Conservation (phyloP, 805 yeast species). For the Priceomyces haplophilus region DNA sequence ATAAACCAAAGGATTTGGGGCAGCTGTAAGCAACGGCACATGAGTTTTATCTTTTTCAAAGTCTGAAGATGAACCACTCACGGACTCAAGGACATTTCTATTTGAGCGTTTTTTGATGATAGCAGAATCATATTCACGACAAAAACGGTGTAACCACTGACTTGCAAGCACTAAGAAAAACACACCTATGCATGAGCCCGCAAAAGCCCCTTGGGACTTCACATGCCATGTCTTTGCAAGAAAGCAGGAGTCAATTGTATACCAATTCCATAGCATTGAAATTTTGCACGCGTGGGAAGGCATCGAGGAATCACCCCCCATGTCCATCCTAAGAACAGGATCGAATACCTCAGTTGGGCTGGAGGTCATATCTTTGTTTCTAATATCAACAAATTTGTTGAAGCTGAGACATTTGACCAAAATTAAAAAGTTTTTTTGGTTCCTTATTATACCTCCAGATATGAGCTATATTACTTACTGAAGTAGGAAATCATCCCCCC, state of each 20-base stretch:
- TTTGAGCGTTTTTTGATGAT: neutral
- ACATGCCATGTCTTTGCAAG: conserved; percentile 64
- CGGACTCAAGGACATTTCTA: neutral
- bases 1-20: conserved; percentile 18
- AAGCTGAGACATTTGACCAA: too few relatives aligned
- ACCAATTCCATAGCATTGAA: conserved; percentile 73
- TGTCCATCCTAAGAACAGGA: conserved; percentile 9
- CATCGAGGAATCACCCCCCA: conserved; percentile 10
- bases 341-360: neutral
- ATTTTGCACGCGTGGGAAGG: conserved; percentile 24
- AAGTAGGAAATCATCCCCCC: too few relatives aligned
- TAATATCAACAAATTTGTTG: too few relatives aligned
- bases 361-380: too few relatives aligned
- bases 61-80: neutral
- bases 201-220: conserved; percentile 55
- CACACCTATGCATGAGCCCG: conserved; percentile 73
- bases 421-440: too few relatives aligned
- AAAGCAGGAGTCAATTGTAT: conserved; percentile 64
- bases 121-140: conserved; percentile 50
- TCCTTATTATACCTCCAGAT: too few relatives aligned
- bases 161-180: conserved; percentile 55
- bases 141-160: conserved; percentile 55
- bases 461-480: too few relatives aligned
- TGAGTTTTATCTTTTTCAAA: neutral
- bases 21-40: too few relatives aligned